A percentile compares a stretch with the other conserved stretches of the same genome.
These are phyloP conservation scores for Stipa capillata DNA, from an alignment of 176 grass and related monocot species.

Conservation along the genomic window DNA sequence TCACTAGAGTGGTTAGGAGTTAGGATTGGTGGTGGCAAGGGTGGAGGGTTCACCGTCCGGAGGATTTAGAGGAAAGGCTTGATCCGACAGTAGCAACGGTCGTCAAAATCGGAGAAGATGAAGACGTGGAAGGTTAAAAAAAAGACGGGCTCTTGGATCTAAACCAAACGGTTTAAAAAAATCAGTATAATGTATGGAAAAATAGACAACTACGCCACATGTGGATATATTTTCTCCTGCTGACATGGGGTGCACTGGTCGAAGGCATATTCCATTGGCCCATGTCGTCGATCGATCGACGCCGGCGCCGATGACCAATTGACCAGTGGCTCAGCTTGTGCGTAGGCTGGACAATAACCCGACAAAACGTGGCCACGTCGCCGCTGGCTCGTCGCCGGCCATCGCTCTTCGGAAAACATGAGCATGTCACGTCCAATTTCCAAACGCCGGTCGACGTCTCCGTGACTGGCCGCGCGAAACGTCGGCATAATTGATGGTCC, in stretches of 20 bases:
- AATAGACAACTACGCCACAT: too few species aligned
- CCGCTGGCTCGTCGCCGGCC: background rate
- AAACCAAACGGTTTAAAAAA: too few species aligned
- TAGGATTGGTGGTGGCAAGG: too few species aligned
- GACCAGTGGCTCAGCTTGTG: background rate
- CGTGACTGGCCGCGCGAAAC: background rate
- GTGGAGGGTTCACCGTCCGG: too few species aligned
- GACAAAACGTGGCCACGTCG: background rate
- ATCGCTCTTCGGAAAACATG: background rate
- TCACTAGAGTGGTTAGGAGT: too few species aligned
- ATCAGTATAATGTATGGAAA: too few species aligned
- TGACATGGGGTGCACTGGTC: background rate
- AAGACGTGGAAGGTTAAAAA: too few species aligned
- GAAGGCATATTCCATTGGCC: background rate
- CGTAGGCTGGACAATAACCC: too few species aligned
- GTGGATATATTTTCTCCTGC: background rate
- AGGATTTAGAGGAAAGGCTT: too few species aligned
- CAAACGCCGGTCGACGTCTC: background rate
- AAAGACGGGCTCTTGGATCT: too few species aligned
- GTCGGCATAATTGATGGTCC: background rate
- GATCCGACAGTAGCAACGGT: too few species aligned
- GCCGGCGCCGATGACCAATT: background rate
- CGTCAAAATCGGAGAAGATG: too few species aligned
- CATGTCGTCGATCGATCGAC: background rate
- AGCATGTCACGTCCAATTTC: background rate